These are phyloP conservation scores for Fusarium xylarioides DNA, from an alignment of 2,329 filamentous ascomycete species.

Conservation along the genomic window DNA sequence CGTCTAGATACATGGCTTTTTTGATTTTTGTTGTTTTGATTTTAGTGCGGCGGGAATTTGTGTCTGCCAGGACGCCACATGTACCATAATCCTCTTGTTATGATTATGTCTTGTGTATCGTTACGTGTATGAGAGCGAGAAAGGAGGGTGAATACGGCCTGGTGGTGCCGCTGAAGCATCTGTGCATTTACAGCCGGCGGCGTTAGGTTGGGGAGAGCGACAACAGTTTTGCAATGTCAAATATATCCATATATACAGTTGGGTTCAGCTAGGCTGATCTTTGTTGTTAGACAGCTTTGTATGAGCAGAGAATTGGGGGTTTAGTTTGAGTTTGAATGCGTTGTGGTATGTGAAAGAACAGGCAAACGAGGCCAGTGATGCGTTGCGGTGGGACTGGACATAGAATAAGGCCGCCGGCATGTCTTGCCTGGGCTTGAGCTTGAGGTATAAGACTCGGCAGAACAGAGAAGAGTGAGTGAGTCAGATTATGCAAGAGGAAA, in stretches of 20 bases:
- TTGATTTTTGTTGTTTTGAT: conserved; percentile 30
- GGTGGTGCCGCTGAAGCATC: conserved; percentile 13
- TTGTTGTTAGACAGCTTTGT: conserved; percentile 12
- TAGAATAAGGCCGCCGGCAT: neutral
- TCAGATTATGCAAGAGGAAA: neutral
- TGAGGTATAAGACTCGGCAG: neutral
- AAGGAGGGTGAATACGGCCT: neutral
- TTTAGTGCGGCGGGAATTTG: conserved; percentile 7
- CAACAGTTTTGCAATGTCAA: conserved; percentile 13
- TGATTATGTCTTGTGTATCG: conserved; percentile 12
- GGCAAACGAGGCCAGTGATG: neutral
- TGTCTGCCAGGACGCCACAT: neutral
- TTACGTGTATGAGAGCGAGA: conserved; percentile 15
- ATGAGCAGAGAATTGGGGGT: neutral
- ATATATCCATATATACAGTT: neutral
- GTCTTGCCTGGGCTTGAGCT: neutral
- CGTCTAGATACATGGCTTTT: neutral
- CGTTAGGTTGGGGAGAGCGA: conserved; percentile 24
- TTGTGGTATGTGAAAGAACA: conserved; percentile 2
- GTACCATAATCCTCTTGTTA: conserved; percentile 21
- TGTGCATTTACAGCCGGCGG: conserved; percentile 33
- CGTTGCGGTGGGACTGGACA: neutral
- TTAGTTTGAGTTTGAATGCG: conserved; percentile 4
- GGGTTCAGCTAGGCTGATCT: neutral
- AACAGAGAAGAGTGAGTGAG: neutral